A percentile compares a stretch with the other conserved stretches of the same genome.
These are phyloP conservation scores for Gloeostereum incarnatum DNA, from an alignment of 768 basidiomycete genomes.

Conservation along the genomic window DNA sequence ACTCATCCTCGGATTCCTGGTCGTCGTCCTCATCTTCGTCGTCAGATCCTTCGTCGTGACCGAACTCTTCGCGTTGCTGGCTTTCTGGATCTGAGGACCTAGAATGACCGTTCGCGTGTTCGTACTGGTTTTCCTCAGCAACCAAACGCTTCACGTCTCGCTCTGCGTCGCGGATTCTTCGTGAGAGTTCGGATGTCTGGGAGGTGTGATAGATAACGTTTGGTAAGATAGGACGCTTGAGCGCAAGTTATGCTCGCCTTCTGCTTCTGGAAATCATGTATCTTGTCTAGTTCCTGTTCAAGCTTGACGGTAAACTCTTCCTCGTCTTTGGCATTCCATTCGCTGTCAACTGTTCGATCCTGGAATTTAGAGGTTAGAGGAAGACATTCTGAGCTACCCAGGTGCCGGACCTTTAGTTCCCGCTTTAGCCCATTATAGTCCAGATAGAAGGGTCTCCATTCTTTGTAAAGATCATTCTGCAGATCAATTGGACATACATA, in stretches of 20 bases:
- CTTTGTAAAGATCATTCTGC: constrained; percentile 77
- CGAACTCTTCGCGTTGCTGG: constrained; percentile 39
- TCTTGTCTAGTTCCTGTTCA: constrained; percentile 84
- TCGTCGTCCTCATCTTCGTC: constrained; percentile 43
- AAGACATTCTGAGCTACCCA: not conserved
- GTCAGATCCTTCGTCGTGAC: constrained; percentile 64
- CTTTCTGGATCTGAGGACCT: constrained; percentile 43
- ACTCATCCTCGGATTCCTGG: constrained; percentile 37
- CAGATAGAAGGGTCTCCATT: constrained; percentile 88
- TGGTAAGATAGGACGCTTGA: not conserved
- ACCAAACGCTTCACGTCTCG: constrained; percentile 75
- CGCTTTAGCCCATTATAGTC: constrained; percentile 87
- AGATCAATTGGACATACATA: not conserved
- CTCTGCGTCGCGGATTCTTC: constrained; percentile 77
- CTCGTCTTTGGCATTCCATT: constrained; percentile 78
- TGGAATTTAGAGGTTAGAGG: constrained; percentile 9
- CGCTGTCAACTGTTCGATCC: constrained; percentile 41
- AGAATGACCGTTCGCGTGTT: constrained; percentile 6
- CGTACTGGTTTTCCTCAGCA: constrained; percentile 31
- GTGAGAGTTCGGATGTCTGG: constrained; percentile 75
- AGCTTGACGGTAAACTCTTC: constrained; percentile 71
- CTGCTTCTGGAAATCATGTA: constrained; percentile 84
- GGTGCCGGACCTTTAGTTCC: constrained; percentile 57
- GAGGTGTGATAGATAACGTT: not conserved
- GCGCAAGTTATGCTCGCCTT: constrained; percentile 43